Base-by-base conservation (phyloP, 192 early-diverging fungal species). In the Linnemannia hyalina region DNA sequence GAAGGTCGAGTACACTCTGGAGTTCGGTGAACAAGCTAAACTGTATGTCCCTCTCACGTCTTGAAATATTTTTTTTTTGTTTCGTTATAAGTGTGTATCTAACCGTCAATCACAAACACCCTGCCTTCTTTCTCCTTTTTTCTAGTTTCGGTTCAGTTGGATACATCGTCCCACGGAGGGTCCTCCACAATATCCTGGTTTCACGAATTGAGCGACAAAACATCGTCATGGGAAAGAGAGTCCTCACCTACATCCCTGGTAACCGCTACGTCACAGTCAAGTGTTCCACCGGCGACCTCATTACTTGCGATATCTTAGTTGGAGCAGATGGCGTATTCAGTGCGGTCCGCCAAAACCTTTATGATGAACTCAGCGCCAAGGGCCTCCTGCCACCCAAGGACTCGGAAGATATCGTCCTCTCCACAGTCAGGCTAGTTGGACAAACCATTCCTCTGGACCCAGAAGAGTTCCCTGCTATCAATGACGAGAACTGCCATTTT, bases 291-390 rank as follows among this genome's bases (percentile, higher is more conserved):
- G 60, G 60, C 9, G 60, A 65, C 13, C 60, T 65, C 4, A 65
- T 65, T 13, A 65, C 60, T 9, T 65, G 78, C 42, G 54, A 80
- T 20, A 73, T 80, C 3, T 42, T 80, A 1, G 78, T 80, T 22
- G 78, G 78, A 16, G 78, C 78, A 16, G 78, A 65, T 32, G 60
- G 60, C 23, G 26, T 65, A 4, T 65, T 29, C 60, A 65, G 60
- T 65, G 60, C 60, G 6, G 71, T 80, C 29, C 78, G 78, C 6
- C 70, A 80, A 38, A 71, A 29, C 18, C 57, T 80, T 8, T 80
- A 80, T 10, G 29, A 46, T 9, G 38, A 65, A 29, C 38, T 80
- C 15, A 26, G 46, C 2, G 11, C 63, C 1, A 29, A 29, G 18
- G 42, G 47, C 3, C 41, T 73, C 3, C 71, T 80, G 13, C 78